Evolutionary conservation across 495 filamentous ascomycete genomes (phyloP).

Genomic region (Penicillium paradoxum): DNA sequence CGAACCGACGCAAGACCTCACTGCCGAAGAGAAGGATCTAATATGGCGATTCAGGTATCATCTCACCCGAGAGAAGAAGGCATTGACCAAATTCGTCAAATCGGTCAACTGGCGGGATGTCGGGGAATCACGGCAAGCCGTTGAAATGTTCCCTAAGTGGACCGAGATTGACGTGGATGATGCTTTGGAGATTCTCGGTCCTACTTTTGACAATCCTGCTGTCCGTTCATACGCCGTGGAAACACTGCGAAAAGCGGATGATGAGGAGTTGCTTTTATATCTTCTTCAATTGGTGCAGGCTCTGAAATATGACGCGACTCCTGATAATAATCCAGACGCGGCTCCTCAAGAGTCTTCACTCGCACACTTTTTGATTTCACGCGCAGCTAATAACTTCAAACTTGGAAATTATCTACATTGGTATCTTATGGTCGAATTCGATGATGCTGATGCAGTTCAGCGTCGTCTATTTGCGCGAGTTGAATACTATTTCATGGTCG

Average conservation of each 20-base stretch:
- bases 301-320: constrained; percentile 85
- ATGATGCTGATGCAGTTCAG: constrained; percentile 71
- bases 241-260: constrained; percentile 82
- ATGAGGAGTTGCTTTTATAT: constrained; percentile 89
- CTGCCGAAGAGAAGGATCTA: constrained; percentile 86
- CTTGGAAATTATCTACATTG: constrained; percentile 95
- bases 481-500: constrained; percentile 91
- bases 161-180: constrained; percentile 97
- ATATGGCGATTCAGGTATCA: constrained; percentile 97
- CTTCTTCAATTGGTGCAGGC: constrained; percentile 94
- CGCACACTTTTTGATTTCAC: constrained; percentile 79
- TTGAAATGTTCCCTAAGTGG: constrained; percentile 88
- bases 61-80: constrained; percentile 85
- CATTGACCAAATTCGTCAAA: constrained; percentile 95
- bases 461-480: constrained; percentile 84
- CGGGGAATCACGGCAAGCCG: constrained; percentile 82
- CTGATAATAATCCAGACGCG: constrained; percentile 52
- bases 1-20: constrained; percentile 83
- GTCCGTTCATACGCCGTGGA: constrained; percentile 93
- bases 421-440: constrained; percentile 97
- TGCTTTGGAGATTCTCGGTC: constrained; percentile 89
- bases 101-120: constrained; percentile 88
- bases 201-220: constrained; percentile 79
- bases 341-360: constrained; percentile 78
- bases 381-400: constrained; percentile 79